Evolutionary conservation across 441 rosid species (phyloP).

Genomic region (Kokia cookei): DNA sequence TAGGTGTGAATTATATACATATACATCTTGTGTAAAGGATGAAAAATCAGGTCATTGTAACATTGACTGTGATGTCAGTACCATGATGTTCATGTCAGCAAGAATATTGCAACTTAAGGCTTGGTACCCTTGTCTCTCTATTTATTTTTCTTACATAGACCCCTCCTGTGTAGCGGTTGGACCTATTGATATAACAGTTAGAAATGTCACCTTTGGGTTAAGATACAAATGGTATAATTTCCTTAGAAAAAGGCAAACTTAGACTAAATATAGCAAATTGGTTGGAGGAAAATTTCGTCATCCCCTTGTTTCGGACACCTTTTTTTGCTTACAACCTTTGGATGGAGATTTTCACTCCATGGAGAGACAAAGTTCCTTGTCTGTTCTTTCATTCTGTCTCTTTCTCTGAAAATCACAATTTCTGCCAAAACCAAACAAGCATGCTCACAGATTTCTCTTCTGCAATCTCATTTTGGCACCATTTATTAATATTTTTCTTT

Average conservation of each 20-base stretch:
- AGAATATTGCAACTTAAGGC: neutral
- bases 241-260: neutral
- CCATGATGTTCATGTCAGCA: neutral
- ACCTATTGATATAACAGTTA: neutral
- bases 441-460: neutral
- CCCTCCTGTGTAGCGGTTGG: neutral
- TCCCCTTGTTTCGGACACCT: constrained; percentile 19
- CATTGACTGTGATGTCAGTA: neutral
- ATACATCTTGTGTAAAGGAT: neutral
- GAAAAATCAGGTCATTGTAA: neutral
- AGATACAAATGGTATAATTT: neutral
- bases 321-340: constrained; percentile 21
- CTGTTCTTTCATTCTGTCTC: constrained; percentile 13
- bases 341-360: constrained; percentile 29
- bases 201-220: neutral
- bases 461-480: neutral
- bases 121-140: neutral
- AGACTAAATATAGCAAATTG: constrained; percentile 14
- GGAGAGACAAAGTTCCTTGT: constrained; percentile 6
- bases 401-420: neutral
- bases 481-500: neutral
- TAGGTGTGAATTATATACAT: neutral
- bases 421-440: neutral
- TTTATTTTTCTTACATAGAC: neutral
- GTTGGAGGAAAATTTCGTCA: constrained; percentile 3